phyloP scores from a whole-genome alignment of 495 filamentous ascomycete species.

The Rostrohypoxylon terebratum region DNA sequence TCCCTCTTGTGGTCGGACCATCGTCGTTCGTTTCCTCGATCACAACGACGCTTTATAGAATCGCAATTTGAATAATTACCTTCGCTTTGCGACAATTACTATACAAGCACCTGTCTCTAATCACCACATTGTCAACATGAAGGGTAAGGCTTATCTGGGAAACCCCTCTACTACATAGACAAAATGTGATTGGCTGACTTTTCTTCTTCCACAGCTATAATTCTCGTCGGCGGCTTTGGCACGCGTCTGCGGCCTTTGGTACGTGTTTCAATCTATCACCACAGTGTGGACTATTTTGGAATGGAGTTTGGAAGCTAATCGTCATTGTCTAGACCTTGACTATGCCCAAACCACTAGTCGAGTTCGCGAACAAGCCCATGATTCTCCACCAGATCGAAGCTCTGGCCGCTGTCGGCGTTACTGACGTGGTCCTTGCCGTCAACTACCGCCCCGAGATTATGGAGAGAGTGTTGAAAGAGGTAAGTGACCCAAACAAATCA shows the following conservation, averaged over 20 bases:
- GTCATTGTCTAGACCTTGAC: slow-evolving; percentile 80
- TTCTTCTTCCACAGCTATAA: slow-evolving; percentile 75
- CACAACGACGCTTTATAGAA: slow-evolving; percentile 15
- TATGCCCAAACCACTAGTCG: slow-evolving; percentile 95
- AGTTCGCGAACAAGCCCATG: slow-evolving; percentile 99
- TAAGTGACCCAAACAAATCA: slow-evolving; percentile 47
- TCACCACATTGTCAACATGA: slow-evolving; percentile 51
- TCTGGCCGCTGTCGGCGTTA: slow-evolving; percentile 93
- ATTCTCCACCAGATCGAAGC: slow-evolving; percentile 98
- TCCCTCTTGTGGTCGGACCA: slow-evolving; percentile 16
- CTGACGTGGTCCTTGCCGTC: slow-evolving; percentile 96
- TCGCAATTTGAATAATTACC: slow-evolving; percentile 1
- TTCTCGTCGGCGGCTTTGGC: slow-evolving; percentile 99
- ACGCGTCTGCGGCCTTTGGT: slow-evolving; percentile 97
- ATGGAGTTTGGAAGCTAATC: slow-evolving; percentile 42
- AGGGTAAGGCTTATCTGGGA: slow-evolving; percentile 51
- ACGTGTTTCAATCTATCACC: slow-evolving; percentile 57
- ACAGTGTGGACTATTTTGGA: slow-evolving; percentile 24
- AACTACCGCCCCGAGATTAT: slow-evolving; percentile 99
- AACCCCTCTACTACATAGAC: neutral
- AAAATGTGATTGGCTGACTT: slow-evolving; percentile 47
- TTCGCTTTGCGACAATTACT: slow-evolving; percentile 23
- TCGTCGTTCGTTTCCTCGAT: slow-evolving; percentile 33
- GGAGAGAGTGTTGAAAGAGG: slow-evolving; percentile 70
- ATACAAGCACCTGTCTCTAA: slow-evolving; percentile 1